Evolutionary conservation across 805 yeast species (phyloP).

Genomic region (Pichia kluyveri): DNA sequence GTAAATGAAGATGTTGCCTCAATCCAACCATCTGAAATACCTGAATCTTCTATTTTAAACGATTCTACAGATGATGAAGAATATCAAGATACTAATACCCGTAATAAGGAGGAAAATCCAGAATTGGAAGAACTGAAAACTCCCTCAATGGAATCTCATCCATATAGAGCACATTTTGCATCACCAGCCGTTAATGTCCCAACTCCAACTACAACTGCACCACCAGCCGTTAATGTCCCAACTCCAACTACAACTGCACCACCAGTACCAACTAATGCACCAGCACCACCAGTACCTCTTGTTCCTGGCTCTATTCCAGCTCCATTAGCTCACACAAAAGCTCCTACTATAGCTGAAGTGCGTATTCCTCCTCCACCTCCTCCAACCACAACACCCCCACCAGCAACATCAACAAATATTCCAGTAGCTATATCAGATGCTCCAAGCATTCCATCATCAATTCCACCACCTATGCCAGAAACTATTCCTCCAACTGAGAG

Average conservation of each 20-base stretch:
- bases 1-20: neutral
- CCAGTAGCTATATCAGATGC: neutral
- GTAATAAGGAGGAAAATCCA: too few species aligned
- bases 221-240: conserved; percentile 1
- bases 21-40: neutral
- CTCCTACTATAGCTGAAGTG: neutral
- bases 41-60: neutral
- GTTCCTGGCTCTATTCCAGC: neutral
- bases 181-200: neutral
- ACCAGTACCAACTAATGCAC: conserved; percentile 6
- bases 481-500: conserved; percentile 5
- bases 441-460: conserved; percentile 10
- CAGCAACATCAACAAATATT: neutral
- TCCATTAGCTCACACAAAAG: conserved; percentile 1
- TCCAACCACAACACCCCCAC: neutral
- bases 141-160: conserved; percentile 1
- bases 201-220: conserved; percentile 12
- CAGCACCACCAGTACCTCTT: conserved; percentile 3
- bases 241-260: conserved; percentile 14
- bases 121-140: neutral
- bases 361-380: neutral
- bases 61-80: neutral
- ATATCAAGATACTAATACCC: neutral
- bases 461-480: conserved; percentile 14
- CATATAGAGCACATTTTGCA: conserved; percentile 1